Base-by-base conservation (phyloP, 208 protist species). In the Blastocrithidia nonstop region DNA sequence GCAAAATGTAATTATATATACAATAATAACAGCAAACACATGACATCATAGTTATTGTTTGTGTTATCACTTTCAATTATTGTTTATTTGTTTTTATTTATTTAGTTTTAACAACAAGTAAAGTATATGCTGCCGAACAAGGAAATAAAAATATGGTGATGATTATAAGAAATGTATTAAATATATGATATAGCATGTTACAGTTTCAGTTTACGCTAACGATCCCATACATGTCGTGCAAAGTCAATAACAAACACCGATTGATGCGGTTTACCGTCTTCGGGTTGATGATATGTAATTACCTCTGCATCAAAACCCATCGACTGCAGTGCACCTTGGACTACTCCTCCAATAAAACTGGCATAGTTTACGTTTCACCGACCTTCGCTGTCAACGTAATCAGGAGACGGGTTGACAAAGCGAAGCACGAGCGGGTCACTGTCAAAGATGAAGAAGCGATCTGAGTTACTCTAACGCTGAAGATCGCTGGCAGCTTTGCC, bases 171-270 rank as follows among this genome's bases (percentile, higher is more conserved):
- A n/a, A 22, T 42, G 38, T 13, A 22, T 42, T 9, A 8, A 29
- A 13, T 22, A 13, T 8, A 8, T 22, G n/a, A 22, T 42, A 22
- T 22, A 9, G 6, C 1, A n/a, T 17, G 22, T 57, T 36, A 81
- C 0, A 49, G 38, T 28, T 59, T 55, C 45, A 76, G 36, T 25
- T 66, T 65, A 5, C 71, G 50, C 45, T 90, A 75, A 1, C 81
- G 64, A 25, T 86, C 81, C 71, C 70, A 85, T 11, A 90, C 81
- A 49, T 86, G 70, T 32, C 71, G 55, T 19, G 64, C 53, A 59
- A 90, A 90, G n/a, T 54, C 67, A 23, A 90, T 65, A 1, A 82
- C 76, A 26, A 86, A 90, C n/a, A 86, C 46, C 7, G 81, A 76
- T 43, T 86, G 76, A 28, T 84, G 70, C 1, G 81, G 81, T 35